Conservation (phyloP, 352 stramenopile species). For the Globisporangium echinulatum region DNA sequence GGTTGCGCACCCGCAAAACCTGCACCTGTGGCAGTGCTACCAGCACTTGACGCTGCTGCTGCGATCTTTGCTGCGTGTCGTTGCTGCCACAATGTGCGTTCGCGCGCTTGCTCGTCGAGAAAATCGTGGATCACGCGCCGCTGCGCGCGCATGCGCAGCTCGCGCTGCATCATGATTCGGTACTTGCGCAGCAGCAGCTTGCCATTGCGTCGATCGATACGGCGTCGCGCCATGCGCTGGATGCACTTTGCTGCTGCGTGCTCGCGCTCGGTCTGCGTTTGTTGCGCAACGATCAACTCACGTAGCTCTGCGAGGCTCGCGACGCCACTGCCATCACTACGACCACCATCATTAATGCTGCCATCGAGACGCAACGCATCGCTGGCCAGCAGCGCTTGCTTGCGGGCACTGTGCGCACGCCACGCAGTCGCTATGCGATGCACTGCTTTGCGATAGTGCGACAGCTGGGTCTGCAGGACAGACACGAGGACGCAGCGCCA, state of each 20-base stretch:
- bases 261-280: slow-evolving; percentile 8
- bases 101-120: slow-evolving; percentile 31
- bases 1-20: no score
- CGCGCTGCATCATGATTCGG: slow-evolving; percentile 33
- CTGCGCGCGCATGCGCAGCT: slow-evolving; percentile 44
- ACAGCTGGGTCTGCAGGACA: slow-evolving; percentile 25
- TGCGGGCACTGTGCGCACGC: slow-evolving; percentile 12
- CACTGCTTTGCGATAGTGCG: slow-evolving; percentile 15
- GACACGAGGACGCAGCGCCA: slow-evolving; percentile 23
- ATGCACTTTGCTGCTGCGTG: slow-evolving; percentile 21
- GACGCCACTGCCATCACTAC: background rate
- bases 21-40: background rate
- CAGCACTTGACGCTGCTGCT: background rate
- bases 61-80: background rate
- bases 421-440: slow-evolving; percentile 19
- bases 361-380: background rate
- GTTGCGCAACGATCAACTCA: slow-evolving; percentile 16
- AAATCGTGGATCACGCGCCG: slow-evolving; percentile 48
- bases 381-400: slow-evolving; percentile 4
- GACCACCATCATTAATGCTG: background rate
- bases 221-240: slow-evolving; percentile 23
- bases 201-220: slow-evolving; percentile 25
- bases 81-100: slow-evolving; percentile 10
- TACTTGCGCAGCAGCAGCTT: slow-evolving; percentile 35
- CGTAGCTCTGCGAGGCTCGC: slow-evolving; percentile 8